Evolutionary conservation across 2,329 filamentous ascomycete genomes (phyloP).

Genomic region (Septoria linicola): DNA sequence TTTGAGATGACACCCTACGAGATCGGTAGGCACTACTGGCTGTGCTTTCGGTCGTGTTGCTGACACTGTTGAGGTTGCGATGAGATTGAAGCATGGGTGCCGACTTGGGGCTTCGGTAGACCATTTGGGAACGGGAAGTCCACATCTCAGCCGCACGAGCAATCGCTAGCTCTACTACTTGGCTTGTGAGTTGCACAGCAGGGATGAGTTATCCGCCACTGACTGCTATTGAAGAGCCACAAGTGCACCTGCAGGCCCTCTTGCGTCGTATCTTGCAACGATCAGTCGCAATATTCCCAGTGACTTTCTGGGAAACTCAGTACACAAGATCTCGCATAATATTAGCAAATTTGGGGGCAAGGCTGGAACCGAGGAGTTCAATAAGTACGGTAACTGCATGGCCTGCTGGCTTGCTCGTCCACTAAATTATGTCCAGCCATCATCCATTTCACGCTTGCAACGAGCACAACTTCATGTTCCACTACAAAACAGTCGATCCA

Average conservation of each 20-base stretch:
- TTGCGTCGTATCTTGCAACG: constrained; percentile 37
- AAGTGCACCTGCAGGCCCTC: constrained; percentile 37
- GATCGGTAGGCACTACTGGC: constrained; percentile 22
- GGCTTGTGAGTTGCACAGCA: too few relatives aligned
- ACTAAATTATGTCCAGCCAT: constrained; percentile 22
- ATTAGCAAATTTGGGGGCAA: constrained; percentile 37
- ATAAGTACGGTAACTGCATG: constrained; percentile 25
- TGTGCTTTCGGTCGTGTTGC: not conserved
- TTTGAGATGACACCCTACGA: constrained; percentile 40
- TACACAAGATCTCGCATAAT: constrained; percentile 31
- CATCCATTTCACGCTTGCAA: constrained; percentile 40
- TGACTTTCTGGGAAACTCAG: constrained; percentile 35
- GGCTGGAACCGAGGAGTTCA: constrained; percentile 37
- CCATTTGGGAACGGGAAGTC: constrained; percentile 37
- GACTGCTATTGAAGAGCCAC: too few relatives aligned
- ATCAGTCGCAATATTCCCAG: constrained; percentile 36
- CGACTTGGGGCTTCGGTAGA: constrained; percentile 40
- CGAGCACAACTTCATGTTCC: constrained; percentile 37
- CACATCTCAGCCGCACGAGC: constrained; percentile 37
- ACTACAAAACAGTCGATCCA: constrained; percentile 26
- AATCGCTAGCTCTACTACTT: constrained; percentile 37
- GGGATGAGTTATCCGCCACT: too few relatives aligned
- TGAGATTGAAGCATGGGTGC: constrained; percentile 39
- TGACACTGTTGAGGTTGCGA: constrained; percentile 30
- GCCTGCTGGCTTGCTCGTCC: not conserved